Evolutionary conservation across 352 stramenopile genomes (phyloP).

Genomic region (Globisporangium echinulatum): DNA sequence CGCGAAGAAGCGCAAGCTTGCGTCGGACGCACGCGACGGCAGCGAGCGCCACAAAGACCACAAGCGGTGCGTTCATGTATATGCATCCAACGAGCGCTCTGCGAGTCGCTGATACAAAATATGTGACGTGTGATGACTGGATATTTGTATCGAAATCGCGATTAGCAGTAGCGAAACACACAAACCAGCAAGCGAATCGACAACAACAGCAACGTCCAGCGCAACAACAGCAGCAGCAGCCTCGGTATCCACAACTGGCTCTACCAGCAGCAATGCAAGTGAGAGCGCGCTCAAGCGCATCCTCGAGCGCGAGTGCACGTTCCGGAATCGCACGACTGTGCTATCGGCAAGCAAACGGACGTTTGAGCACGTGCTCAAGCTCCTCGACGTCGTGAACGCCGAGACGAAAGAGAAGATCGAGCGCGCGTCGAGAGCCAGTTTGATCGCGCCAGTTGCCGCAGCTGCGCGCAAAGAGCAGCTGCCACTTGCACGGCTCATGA

Average conservation of each 20-base stretch:
- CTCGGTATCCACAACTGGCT: not conserved
- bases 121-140: no score
- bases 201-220: not conserved
- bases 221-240: not conserved
- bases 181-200: conserved; percentile 18
- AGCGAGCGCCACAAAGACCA: conserved; percentile 37
- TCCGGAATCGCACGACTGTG: conserved; percentile 63
- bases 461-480: conserved; percentile 53
- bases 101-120: no score
- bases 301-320: conserved; percentile 56
- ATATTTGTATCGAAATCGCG: not conserved
- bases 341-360: conserved; percentile 74
- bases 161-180: conserved; percentile 17
- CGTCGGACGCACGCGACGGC: conserved; percentile 18
- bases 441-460: conserved; percentile 33
- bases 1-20: conserved; percentile 42
- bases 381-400: conserved; percentile 70
- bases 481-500: conserved; percentile 57
- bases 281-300: conserved; percentile 61
- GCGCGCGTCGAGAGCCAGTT: conserved; percentile 65
- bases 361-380: conserved; percentile 80
- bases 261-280: conserved; percentile 6
- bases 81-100: no score
- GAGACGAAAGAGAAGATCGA: conserved; percentile 87
- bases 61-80: conserved; percentile 14